Percentiles rank a stretch among this genome's conserved stretches.
Evolutionary conservation across 805 yeast genomes (phyloP).

Genomic region (Yarrowia bubula): DNA sequence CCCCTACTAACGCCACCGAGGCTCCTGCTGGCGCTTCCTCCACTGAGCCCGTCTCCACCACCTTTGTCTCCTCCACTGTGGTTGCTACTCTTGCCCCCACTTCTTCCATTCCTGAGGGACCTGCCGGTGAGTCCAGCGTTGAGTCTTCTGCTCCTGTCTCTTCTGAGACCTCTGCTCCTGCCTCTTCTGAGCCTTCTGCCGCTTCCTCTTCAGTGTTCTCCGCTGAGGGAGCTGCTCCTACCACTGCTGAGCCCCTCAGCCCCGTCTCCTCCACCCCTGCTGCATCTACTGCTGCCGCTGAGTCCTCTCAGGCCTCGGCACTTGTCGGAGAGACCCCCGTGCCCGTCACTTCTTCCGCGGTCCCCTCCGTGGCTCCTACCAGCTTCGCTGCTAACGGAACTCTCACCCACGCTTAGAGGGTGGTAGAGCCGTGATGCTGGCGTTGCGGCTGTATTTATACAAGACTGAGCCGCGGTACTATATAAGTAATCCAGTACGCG

Average conservation of each 20-base stretch:
- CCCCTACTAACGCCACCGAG: neutral
- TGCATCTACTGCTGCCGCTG: neutral
- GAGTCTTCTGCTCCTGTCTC: neutral
- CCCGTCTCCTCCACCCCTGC: neutral
- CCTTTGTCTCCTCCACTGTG: constrained; percentile 14
- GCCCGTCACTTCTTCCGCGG: neutral
- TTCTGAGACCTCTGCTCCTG: neutral
- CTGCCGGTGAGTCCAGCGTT: neutral
- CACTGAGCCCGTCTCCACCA: neutral
- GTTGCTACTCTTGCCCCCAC: constrained; percentile 6
- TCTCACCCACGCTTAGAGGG: neutral
- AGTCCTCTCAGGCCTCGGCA: neutral
- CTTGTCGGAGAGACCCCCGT: neutral
- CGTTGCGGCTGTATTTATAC: constrained; percentile 23
- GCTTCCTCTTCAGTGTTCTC: neutral
- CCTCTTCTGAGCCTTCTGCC: neutral
- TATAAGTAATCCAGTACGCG: neutral
- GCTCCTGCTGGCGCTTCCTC: neutral
- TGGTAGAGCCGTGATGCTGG: constrained; percentile 22
- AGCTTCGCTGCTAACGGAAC: constrained; percentile 9
- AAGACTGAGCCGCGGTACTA: neutral
- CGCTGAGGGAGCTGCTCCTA: neutral
- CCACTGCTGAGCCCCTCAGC: neutral
- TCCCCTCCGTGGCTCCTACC: neutral
- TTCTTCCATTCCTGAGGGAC: neutral